These are phyloP conservation scores for Chrysoporthe austroafricana DNA, from an alignment of 2,329 filamentous ascomycete genomes.

Conservation along the genomic window DNA sequence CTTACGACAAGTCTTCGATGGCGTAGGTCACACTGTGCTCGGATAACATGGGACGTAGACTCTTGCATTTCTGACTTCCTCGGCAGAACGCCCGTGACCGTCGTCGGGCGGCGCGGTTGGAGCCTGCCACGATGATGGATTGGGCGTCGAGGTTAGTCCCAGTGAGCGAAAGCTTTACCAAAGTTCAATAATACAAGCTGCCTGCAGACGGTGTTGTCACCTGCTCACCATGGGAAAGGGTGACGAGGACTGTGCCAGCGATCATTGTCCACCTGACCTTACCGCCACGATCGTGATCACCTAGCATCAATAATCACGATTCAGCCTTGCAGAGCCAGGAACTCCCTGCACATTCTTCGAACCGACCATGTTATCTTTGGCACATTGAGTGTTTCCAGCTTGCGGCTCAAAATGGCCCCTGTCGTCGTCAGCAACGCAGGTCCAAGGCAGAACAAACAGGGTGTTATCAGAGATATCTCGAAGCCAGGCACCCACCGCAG, in stretches of 20 bases:
- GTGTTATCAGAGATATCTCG: too few relatives aligned
- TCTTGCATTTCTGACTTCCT: neutral
- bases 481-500: too few relatives aligned
- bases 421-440: too few relatives aligned
- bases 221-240: neutral
- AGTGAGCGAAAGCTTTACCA: too few relatives aligned
- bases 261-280: neutral
- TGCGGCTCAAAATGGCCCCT: neutral
- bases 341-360: too few relatives aligned
- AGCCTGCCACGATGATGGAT: conserved; percentile 3
- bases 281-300: neutral
- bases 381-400: neutral
- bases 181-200: too few relatives aligned
- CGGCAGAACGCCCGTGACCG: neutral
- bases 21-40: neutral
- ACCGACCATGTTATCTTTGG: neutral
- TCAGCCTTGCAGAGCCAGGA: neutral
- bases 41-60: neutral
- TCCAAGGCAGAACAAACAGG: too few relatives aligned
- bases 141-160: conserved; percentile 13
- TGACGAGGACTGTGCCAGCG: neutral
- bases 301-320: neutral
- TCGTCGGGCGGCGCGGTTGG: neutral
- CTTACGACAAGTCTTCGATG: neutral
- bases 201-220: neutral